Evolutionary conservation across 2,329 filamentous ascomycete species (phyloP).

Genomic region (Hymenoscyphus albidus): DNA sequence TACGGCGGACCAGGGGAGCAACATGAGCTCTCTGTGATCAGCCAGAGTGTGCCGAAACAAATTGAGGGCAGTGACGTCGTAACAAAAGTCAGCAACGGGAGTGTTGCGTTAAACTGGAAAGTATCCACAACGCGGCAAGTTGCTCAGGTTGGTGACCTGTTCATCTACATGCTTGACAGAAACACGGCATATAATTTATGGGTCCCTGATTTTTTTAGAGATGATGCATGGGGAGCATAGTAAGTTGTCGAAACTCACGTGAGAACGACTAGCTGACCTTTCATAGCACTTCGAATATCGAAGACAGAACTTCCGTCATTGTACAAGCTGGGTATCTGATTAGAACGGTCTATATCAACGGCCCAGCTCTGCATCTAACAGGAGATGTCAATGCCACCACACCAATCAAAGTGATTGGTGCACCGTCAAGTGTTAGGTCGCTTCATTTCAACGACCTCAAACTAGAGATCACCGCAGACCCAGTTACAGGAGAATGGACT

Average conservation of each 20-base stretch:
- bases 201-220: constrained; percentile 52
- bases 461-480: constrained; percentile 38
- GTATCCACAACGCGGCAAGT: constrained; percentile 51
- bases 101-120: constrained; percentile 51
- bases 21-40: constrained; percentile 56
- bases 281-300: constrained; percentile 30
- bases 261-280: constrained; percentile 9
- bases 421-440: constrained; percentile 46
- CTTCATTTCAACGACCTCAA: constrained; percentile 59
- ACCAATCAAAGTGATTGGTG: constrained; percentile 64
- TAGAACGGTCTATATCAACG: constrained; percentile 54
- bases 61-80: constrained; percentile 32
- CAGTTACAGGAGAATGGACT: constrained; percentile 46
- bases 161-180: constrained; percentile 46
- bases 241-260: constrained; percentile 18
- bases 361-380: constrained; percentile 55
- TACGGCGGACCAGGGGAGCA: constrained; percentile 60
- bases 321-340: constrained; percentile 62
- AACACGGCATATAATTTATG: constrained; percentile 67
- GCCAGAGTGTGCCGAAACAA: constrained; percentile 32
- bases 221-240: constrained; percentile 35
- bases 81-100: constrained; percentile 39
- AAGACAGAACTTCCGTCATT: constrained; percentile 48
- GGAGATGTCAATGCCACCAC: constrained; percentile 72
- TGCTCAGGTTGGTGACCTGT: constrained; percentile 41